A percentile compares a stretch with the other conserved stretches of the same genome.
Conservation (phyloP, 2,329 filamentous ascomycete genomes). For the Talaromyces sp. region DNA sequence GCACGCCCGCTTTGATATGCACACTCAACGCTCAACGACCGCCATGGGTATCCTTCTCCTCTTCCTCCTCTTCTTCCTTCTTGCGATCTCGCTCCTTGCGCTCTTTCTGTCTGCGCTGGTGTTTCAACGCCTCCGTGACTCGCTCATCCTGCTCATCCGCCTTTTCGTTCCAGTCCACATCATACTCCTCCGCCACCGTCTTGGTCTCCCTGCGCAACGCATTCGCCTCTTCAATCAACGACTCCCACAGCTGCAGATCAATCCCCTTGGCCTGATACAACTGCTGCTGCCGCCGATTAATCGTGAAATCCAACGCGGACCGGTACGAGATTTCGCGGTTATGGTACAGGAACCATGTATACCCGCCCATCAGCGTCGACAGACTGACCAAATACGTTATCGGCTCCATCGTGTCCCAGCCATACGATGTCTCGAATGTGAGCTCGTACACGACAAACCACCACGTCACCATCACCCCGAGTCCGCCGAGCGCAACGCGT, state of each 20-base stretch:
- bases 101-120: slow-evolving; percentile 41
- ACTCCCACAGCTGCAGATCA: slow-evolving; percentile 70
- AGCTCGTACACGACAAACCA: slow-evolving; percentile 72
- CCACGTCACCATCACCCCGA: slow-evolving; percentile 67
- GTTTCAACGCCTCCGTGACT: slow-evolving; percentile 48
- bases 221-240: slow-evolving; percentile 73
- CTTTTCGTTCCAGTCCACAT: slow-evolving; percentile 81
- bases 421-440: slow-evolving; percentile 65
- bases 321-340: slow-evolving; percentile 84
- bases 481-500: slow-evolving; percentile 72
- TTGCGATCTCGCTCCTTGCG: slow-evolving; percentile 25
- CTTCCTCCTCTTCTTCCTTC: slow-evolving; percentile 1
- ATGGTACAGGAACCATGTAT: slow-evolving; percentile 90
- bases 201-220: slow-evolving; percentile 71
- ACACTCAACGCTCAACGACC: neutral
- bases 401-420: slow-evolving; percentile 88
- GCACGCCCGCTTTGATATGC: neutral
- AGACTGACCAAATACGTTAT: slow-evolving; percentile 86
- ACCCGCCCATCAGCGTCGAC: slow-evolving; percentile 78
- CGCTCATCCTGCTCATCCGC: slow-evolving; percentile 62
- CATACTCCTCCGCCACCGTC: slow-evolving; percentile 75
- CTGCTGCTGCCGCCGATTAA: slow-evolving; percentile 68
- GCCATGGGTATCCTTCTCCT: neutral
- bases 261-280: slow-evolving; percentile 73
- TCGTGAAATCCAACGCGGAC: slow-evolving; percentile 79